These are phyloP conservation scores for Fusarium denticulatum DNA, from an alignment of 2,329 filamentous ascomycete species.

Conservation along the genomic window DNA sequence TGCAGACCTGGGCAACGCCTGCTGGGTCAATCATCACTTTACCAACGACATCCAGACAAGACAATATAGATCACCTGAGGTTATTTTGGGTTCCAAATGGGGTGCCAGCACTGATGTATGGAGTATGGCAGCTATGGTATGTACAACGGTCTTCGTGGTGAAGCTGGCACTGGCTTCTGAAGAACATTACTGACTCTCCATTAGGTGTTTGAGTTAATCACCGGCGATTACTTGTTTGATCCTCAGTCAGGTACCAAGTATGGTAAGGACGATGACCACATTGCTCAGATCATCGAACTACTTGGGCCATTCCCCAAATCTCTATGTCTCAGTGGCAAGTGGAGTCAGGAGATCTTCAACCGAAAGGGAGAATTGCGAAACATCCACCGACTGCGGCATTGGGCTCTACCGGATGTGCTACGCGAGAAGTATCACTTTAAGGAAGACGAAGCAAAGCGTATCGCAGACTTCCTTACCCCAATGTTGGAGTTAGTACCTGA, in stretches of 20 bases:
- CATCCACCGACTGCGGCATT: slow-evolving; percentile 95
- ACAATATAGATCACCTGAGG: slow-evolving; percentile 96
- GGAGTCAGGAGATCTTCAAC: slow-evolving; percentile 99
- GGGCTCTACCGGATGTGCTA: slow-evolving; percentile 92
- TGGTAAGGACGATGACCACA: slow-evolving; percentile 99
- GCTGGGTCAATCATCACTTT: slow-evolving; percentile 99
- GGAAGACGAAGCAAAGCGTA: slow-evolving; percentile 78
- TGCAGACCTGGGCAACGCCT: slow-evolving; percentile 96
- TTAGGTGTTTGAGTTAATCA: slow-evolving; percentile 96
- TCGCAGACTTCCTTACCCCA: slow-evolving; percentile 84
- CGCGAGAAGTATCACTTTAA: slow-evolving; percentile 97
- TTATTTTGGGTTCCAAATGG: slow-evolving; percentile 97
- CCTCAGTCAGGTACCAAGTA: slow-evolving; percentile 99
- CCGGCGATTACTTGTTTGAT: slow-evolving; percentile 97
- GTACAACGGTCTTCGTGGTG: slow-evolving; percentile 36
- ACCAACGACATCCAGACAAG: slow-evolving; percentile 99
- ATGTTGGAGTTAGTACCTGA: slow-evolving; percentile 93
- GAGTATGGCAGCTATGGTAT: slow-evolving; percentile 99
- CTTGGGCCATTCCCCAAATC: slow-evolving; percentile 93
- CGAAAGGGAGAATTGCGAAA: slow-evolving; percentile 96
- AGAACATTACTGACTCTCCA: slow-evolving; percentile 14
- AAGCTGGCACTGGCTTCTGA: neutral
- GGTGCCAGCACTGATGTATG: slow-evolving; percentile 99
- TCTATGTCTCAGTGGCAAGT: slow-evolving; percentile 91
- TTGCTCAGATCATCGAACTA: slow-evolving; percentile 97